phyloP scores from a whole-genome alignment of 352 stramenopile genomes.

The Globisporangium perplexum region DNA sequence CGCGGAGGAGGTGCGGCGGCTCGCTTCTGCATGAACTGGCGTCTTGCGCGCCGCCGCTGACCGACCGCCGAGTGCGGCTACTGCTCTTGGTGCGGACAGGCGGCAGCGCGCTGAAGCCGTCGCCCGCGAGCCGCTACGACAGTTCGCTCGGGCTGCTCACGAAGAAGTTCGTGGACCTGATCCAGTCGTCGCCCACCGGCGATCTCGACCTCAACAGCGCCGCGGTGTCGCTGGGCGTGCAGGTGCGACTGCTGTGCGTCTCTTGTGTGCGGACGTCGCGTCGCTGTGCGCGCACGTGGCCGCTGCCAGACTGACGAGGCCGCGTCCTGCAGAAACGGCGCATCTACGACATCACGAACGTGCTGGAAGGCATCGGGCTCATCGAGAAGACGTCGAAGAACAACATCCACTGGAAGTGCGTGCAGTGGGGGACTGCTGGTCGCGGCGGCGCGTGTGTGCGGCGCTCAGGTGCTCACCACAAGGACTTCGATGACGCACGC shows the following conservation, averaged over 20 bases:
- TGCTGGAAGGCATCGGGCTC: slow-evolving; percentile 96
- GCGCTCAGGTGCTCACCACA: not conserved
- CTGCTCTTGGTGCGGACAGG: not conserved
- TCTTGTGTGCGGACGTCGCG: not conserved
- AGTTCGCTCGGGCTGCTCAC: slow-evolving; percentile 94
- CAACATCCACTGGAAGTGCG: slow-evolving; percentile 96
- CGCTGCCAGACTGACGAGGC: not conserved
- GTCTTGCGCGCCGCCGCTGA: not conserved
- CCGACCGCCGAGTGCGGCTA: not conserved
- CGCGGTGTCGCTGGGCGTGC: slow-evolving; percentile 69
- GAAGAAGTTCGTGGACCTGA: slow-evolving; percentile 96
- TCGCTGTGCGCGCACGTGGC: not conserved
- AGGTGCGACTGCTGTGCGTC: slow-evolving; percentile 25
- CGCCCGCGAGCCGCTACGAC: slow-evolving; percentile 90
- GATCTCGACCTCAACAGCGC: slow-evolving; percentile 95
- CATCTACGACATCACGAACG: slow-evolving; percentile 99
- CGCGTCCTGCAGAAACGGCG: slow-evolving; percentile 80
- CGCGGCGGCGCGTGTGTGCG: not conserved
- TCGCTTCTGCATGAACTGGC: not conserved
- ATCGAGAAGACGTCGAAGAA: slow-evolving; percentile 98
- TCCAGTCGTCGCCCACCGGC: slow-evolving; percentile 83
- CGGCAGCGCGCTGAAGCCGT: slow-evolving; percentile 40
- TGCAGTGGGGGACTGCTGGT: not conserved
- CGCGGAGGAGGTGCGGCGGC: slow-evolving; percentile 33
- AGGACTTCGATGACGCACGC: not conserved